Evolutionary conservation across 2,329 filamentous ascomycete species (phyloP).

Genomic region (Madurella mycetomatis): DNA sequence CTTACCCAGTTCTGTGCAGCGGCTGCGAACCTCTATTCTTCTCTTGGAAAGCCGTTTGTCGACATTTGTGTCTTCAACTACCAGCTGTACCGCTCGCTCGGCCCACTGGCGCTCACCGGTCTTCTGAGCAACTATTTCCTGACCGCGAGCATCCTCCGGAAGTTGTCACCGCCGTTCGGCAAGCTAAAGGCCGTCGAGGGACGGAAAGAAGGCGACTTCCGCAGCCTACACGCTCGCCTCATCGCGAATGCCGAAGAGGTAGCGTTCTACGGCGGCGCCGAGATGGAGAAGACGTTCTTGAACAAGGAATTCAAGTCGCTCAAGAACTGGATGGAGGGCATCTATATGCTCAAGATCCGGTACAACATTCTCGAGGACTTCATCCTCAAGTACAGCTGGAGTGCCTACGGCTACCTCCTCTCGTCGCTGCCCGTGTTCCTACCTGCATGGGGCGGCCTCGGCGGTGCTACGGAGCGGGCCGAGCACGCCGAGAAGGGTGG

Average conservation of each 20-base stretch:
- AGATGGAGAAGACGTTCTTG: constrained; percentile 90
- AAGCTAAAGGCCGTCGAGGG: constrained; percentile 96
- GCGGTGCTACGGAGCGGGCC: constrained; percentile 64
- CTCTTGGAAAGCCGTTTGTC: constrained; percentile 95
- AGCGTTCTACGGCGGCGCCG: constrained; percentile 92
- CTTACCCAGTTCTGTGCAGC: constrained; percentile 91
- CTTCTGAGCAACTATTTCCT: constrained; percentile 90
- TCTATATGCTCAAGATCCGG: constrained; percentile 94
- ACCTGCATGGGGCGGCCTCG: constrained; percentile 86
- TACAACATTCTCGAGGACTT: constrained; percentile 99
- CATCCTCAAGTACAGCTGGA: constrained; percentile 97
- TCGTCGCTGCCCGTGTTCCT: constrained; percentile 92
- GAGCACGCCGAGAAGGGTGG: constrained; percentile 47
- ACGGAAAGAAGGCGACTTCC: constrained; percentile 90
- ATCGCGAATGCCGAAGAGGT: constrained; percentile 98
- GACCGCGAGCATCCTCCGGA: constrained; percentile 83
- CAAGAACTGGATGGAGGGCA: constrained; percentile 95
- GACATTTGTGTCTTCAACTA: constrained; percentile 98
- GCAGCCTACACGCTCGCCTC: constrained; percentile 81
- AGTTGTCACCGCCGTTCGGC: constrained; percentile 89
- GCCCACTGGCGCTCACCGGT: constrained; percentile 79
- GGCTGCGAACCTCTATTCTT: constrained; percentile 90
- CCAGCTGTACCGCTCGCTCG: constrained; percentile 87
- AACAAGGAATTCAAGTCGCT: constrained; percentile 89
- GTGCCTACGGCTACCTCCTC: constrained; percentile 90